Percentiles rank a stretch among this genome's conserved stretches.
Conservation (phyloP, 768 basidiomycete species). For the Psilocybe sp. region DNA sequence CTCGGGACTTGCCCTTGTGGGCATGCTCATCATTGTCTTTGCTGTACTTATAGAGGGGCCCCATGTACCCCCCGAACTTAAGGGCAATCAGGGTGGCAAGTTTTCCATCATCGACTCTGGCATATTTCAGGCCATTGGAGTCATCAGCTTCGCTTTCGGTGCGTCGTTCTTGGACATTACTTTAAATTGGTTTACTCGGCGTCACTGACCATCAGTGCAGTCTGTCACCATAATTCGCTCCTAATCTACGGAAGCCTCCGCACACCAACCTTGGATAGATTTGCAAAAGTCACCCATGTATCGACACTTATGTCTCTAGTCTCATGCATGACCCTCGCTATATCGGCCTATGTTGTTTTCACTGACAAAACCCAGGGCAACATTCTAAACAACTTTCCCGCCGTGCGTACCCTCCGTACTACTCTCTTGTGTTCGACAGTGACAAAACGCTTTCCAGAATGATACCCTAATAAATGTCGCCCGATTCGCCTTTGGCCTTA, state of each 20-base stretch:
- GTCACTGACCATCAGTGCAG: slow-evolving; percentile 28
- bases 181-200: background rate
- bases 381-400: slow-evolving; percentile 91
- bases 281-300: slow-evolving; percentile 88
- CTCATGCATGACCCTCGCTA: slow-evolving; percentile 80
- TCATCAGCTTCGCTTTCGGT: slow-evolving; percentile 92
- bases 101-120: slow-evolving; percentile 78
- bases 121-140: slow-evolving; percentile 93
- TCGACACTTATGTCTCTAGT: slow-evolving; percentile 84
- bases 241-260: slow-evolving; percentile 92
- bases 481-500: slow-evolving; percentile 88
- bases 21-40: slow-evolving; percentile 92
- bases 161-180: slow-evolving; percentile 4
- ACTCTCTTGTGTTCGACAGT: slow-evolving; percentile 1
- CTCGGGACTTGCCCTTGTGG: slow-evolving; percentile 83
- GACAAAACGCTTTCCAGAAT: slow-evolving; percentile 35
- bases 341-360: slow-evolving; percentile 85
- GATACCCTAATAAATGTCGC: slow-evolving; percentile 95
- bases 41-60: slow-evolving; percentile 84
- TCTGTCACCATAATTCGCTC: slow-evolving; percentile 97
- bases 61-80: slow-evolving; percentile 66
- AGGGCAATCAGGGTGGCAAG: slow-evolving; percentile 72
- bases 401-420: slow-evolving; percentile 36
- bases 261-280: slow-evolving; percentile 93
- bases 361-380: slow-evolving; percentile 95